Conservation (phyloP, 1,139 yeast species). For the Kluyveromyces marxianus region DNA sequence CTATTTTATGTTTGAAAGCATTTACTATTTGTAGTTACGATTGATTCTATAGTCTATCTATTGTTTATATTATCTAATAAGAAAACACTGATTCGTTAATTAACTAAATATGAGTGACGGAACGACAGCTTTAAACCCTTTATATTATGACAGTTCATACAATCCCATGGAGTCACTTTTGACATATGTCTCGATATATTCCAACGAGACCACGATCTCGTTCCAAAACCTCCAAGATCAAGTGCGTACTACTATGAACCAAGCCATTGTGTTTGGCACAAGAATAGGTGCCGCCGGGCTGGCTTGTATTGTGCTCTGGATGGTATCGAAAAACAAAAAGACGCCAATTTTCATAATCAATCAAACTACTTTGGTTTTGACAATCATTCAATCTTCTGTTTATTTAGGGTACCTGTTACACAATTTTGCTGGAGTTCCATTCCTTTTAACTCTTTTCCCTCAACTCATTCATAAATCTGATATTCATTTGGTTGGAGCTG, state of each 20-base stretch:
- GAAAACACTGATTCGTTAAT: too few relatives aligned
- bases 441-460: slow-evolving; percentile 44
- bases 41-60: too few relatives aligned
- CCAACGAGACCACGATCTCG: slow-evolving; percentile 27
- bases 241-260: slow-evolving; percentile 26
- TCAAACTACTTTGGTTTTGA: slow-evolving; percentile 46
- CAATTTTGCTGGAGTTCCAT: slow-evolving; percentile 44
- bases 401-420: slow-evolving; percentile 48
- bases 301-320: slow-evolving; percentile 34
- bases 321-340: slow-evolving; percentile 41
- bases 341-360: slow-evolving; percentile 69
- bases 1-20: too few relatives aligned
- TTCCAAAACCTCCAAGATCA: slow-evolving; percentile 34
- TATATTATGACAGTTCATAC: slow-evolving; percentile 14
- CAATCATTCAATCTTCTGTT: slow-evolving; percentile 53
- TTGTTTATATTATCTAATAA: too few relatives aligned
- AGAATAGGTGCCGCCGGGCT: slow-evolving; percentile 37
- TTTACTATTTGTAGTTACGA: too few relatives aligned
- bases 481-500: slow-evolving; percentile 44
- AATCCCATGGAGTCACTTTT: slow-evolving; percentile 23
- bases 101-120: not conserved
- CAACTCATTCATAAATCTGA: slow-evolving; percentile 31
- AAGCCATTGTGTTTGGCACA: slow-evolving; percentile 37
- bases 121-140: not conserved
- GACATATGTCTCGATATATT: slow-evolving; percentile 25